A percentile compares a stretch with the other conserved stretches of the same genome.
Conservation (phyloP, 1,284 basidiomycete species). For the Coniferiporia sulphurascens region DNA sequence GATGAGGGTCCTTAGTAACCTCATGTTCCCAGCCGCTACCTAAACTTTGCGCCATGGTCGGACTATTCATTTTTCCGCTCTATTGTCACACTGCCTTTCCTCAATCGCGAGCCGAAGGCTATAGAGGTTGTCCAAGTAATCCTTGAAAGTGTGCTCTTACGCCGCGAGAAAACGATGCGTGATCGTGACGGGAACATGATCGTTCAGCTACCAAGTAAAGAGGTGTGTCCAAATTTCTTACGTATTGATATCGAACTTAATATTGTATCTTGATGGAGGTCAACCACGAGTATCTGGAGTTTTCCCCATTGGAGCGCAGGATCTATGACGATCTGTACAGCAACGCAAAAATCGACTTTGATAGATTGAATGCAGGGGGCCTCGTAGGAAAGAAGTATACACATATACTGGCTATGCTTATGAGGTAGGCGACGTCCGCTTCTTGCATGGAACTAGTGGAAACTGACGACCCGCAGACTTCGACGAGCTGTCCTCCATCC, state of each 20-base stretch:
- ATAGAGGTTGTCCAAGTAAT: conserved; percentile 93
- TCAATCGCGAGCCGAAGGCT: conserved; percentile 82
- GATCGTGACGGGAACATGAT: conserved; percentile 87
- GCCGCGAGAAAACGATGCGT: conserved; percentile 94
- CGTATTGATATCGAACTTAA: neutral
- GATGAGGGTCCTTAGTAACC: neutral
- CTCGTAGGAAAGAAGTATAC: conserved; percentile 82
- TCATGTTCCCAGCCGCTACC: conserved; percentile 62
- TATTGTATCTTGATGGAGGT: conserved; percentile 35
- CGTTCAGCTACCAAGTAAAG: conserved; percentile 85
- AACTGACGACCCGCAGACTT: conserved; percentile 42
- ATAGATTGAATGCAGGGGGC: conserved; percentile 72
- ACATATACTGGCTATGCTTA: conserved; percentile 86
- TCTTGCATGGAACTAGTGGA: conserved; percentile 3
- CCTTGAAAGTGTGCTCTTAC: conserved; percentile 80
- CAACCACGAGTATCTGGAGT: conserved; percentile 65
- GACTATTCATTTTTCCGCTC: conserved; percentile 84
- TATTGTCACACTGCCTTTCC: conserved; percentile 88
- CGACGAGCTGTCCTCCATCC: conserved; percentile 87
- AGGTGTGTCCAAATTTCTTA: conserved; percentile 36
- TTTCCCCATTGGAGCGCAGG: conserved; percentile 71
- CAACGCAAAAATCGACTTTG: conserved; percentile 67
- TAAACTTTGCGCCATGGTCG: conserved; percentile 90
- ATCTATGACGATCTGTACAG: conserved; percentile 78
- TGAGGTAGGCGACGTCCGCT: conserved; percentile 52